Evolutionary conservation across 2,329 filamentous ascomycete genomes (phyloP).

Genomic region (Penicillium sp.): DNA sequence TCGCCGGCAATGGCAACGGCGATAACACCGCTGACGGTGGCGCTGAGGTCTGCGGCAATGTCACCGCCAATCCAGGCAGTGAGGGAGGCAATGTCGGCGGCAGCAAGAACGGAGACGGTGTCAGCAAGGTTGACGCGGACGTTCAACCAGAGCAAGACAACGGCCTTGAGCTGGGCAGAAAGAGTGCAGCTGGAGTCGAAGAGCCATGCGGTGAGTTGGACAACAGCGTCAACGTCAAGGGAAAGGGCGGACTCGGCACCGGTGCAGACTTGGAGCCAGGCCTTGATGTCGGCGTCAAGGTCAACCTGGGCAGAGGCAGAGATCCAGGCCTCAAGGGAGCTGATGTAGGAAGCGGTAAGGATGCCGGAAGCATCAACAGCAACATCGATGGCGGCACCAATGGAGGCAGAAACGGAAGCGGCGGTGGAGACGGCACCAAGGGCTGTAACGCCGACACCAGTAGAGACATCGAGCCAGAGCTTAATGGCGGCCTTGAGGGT

Average conservation of each 20-base stretch:
- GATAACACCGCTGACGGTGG: slow-evolving; percentile 30
- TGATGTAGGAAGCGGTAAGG: slow-evolving; percentile 26
- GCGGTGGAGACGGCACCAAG: slow-evolving; percentile 24
- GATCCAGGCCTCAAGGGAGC: slow-evolving; percentile 28
- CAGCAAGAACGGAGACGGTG: slow-evolving; percentile 23
- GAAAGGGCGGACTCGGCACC: slow-evolving; percentile 26
- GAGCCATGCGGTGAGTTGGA: slow-evolving; percentile 31
- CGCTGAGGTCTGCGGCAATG: slow-evolving; percentile 25
- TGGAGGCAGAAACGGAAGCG: slow-evolving; percentile 29
- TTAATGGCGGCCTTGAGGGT: slow-evolving; percentile 27
- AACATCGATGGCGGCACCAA: slow-evolving; percentile 29
- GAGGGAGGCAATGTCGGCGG: slow-evolving; percentile 26
- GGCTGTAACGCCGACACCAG: slow-evolving; percentile 24
- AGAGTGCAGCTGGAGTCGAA: slow-evolving; percentile 28
- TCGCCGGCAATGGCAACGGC: slow-evolving; percentile 28
- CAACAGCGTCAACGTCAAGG: slow-evolving; percentile 26
- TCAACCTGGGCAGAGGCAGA: slow-evolving; percentile 22
- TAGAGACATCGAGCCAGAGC: slow-evolving; percentile 30
- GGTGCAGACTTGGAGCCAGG: slow-evolving; percentile 26
- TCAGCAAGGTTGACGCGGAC: slow-evolving; percentile 25
- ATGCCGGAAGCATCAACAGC: slow-evolving; percentile 27
- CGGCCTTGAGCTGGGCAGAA: slow-evolving; percentile 33
- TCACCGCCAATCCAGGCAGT: slow-evolving; percentile 27
- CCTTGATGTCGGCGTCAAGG: slow-evolving; percentile 27
- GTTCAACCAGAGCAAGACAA: slow-evolving; percentile 35